Evolutionary conservation across 2,329 filamentous ascomycete species (phyloP), one percentile per base, ranked within the genome.

Genomic region (Aspergillus fumigatus): DNA sequence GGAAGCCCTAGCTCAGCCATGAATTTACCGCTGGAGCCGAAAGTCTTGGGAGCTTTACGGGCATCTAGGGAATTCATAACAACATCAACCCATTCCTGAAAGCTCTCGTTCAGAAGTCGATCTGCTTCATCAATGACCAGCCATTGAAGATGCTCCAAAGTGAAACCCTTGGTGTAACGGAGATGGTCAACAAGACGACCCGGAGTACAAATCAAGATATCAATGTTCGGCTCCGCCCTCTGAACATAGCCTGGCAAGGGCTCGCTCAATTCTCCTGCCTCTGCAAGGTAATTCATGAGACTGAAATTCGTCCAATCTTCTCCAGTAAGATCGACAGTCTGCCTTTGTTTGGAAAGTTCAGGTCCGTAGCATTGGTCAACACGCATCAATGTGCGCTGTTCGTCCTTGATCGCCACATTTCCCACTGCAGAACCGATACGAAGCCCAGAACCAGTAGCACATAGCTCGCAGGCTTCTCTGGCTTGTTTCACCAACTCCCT

Each of bases 111-210:
- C 5, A 97, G 82, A 11, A 97, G 79, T 69, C 94, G 91, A 73
- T 97, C 93, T 10, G 93, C 94, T 75, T 97, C 93, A 66, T 97
- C 93, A 48, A 97, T 88, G 2, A 97, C 84, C 0, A 97, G 80
- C 92, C 92, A 97, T 59, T 89, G 84, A 4, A 97, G 79, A 68
- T 89, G 82, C 55, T 88, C 84, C 23, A 97, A 79, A 0, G 81
- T 84, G 70, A 97, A 97, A 0, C 91, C 92, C 3, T 85, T 84
- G 0, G 93, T 97, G 58, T 87, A 86, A 61, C 88, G 87, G 51
- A 97, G 82, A 72, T 97, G 93, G 66, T 97, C 93, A 3, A 97
- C 91, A 0, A 97, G 82, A 60, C 93, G 85, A 58, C 94, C 94
- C 0, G 93, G 93, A 0, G 93, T 97, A 71, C 91, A 94, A 51